Percentiles rank a stretch among this genome's conserved stretches.
phyloP scores from a whole-genome alignment of 768 basidiomycete species.

The Piloderma croceum region DNA sequence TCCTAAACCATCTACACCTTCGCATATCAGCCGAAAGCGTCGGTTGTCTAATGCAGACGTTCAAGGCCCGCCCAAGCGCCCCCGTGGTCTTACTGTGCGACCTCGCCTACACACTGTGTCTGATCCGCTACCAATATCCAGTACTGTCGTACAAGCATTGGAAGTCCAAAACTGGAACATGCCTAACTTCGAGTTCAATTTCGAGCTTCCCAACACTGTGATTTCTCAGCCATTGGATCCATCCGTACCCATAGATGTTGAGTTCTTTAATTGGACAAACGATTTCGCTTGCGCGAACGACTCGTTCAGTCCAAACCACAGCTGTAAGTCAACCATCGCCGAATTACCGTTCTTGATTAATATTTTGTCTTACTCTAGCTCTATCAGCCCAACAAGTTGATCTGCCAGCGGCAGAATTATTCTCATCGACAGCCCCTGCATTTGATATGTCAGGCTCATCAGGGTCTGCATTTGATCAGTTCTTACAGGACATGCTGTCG shows the following conservation, averaged over 20 bases:
- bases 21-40: slow-evolving; percentile 29
- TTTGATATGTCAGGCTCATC: too few species aligned
- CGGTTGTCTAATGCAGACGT: slow-evolving; percentile 29
- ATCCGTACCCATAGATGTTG: slow-evolving; percentile 25
- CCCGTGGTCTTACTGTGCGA: slow-evolving; percentile 11
- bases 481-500: too few species aligned
- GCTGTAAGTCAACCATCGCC: slow-evolving; percentile 8
- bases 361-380: too few species aligned
- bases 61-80: slow-evolving; percentile 21
- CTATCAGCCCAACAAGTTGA: too few species aligned
- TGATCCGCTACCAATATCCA: slow-evolving; percentile 21
- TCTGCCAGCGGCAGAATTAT: too few species aligned
- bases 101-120: slow-evolving; percentile 24
- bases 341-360: too few species aligned
- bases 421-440: too few species aligned
- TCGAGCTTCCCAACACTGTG: slow-evolving; percentile 23
- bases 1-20: too few species aligned
- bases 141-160: slow-evolving; percentile 15
- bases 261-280: slow-evolving; percentile 24
- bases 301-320: neutral
- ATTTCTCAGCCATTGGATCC: slow-evolving; percentile 19
- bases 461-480: too few species aligned
- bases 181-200: slow-evolving; percentile 20
- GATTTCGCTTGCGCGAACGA: slow-evolving; percentile 9
- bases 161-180: slow-evolving; percentile 34